Evolutionary conservation across 352 stramenopile genomes (phyloP).

Genomic region (Paralagenidium karlingii): DNA sequence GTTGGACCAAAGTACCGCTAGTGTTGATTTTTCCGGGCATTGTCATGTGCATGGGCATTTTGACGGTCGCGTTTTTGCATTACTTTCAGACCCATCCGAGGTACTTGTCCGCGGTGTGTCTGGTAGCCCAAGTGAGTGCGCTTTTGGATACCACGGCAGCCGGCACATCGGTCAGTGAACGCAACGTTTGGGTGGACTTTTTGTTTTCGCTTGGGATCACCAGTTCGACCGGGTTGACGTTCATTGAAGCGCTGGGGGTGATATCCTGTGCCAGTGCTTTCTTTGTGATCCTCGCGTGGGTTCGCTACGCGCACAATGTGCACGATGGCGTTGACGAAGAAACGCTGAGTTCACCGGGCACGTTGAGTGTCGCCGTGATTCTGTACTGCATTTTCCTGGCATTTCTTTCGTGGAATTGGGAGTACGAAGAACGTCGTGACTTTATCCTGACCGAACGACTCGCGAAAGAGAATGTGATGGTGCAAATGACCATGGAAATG

Average conservation of each 20-base stretch:
- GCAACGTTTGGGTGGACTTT: slow-evolving; percentile 81
- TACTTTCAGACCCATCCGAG: slow-evolving; percentile 46
- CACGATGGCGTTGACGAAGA: slow-evolving; percentile 9
- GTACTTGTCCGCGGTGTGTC: slow-evolving; percentile 41
- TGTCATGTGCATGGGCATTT: slow-evolving; percentile 59
- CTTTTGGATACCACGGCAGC: slow-evolving; percentile 62
- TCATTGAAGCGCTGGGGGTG: slow-evolving; percentile 51
- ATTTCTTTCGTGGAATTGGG: slow-evolving; percentile 80
- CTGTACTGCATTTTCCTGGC: slow-evolving; percentile 69
- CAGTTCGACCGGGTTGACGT: slow-evolving; percentile 63
- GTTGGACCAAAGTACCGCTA: slow-evolving; percentile 54
- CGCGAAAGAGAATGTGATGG: slow-evolving; percentile 77
- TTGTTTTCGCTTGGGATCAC: slow-evolving; percentile 77
- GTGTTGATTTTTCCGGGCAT: slow-evolving; percentile 75
- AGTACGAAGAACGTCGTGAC: slow-evolving; percentile 79
- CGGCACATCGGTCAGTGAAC: slow-evolving; percentile 57
- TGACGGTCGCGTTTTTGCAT: slow-evolving; percentile 43
- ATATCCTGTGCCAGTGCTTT: slow-evolving; percentile 42
- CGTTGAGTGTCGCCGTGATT: slow-evolving; percentile 51
- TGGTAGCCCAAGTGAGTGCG: slow-evolving; percentile 59
- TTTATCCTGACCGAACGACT: slow-evolving; percentile 71
- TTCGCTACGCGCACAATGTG: slow-evolving; percentile 18
- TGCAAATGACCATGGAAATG: slow-evolving; percentile 85
- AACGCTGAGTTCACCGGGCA: slow-evolving; percentile 46
- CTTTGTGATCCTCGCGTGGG: slow-evolving; percentile 68